Conservation (phyloP, 2,329 filamentous ascomycete species). For the Verticillium nubilum region DNA sequence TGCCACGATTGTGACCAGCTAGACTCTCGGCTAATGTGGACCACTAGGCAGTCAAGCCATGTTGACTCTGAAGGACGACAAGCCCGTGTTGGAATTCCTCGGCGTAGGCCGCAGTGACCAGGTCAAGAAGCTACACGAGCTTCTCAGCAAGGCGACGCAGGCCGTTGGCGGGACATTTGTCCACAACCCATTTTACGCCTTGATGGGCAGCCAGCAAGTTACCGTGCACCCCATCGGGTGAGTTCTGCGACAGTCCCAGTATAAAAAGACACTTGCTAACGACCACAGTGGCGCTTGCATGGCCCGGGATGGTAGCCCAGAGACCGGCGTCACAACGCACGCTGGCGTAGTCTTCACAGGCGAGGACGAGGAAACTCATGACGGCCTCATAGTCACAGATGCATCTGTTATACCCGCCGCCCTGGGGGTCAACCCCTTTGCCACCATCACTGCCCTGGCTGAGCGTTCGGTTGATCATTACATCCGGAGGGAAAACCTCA, state of each 20-base stretch:
- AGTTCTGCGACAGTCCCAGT: constrained; percentile 11
- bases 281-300: constrained; percentile 53
- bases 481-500: constrained; percentile 31
- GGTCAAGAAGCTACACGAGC: constrained; percentile 43
- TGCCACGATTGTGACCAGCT: background rate
- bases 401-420: constrained; percentile 56
- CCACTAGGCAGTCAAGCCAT: constrained; percentile 49
- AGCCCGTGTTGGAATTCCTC: constrained; percentile 53
- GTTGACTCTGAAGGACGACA: constrained; percentile 53
- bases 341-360: constrained; percentile 55
- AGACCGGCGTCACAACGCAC: constrained; percentile 56
- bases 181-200: constrained; percentile 51
- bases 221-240: constrained; percentile 63
- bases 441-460: constrained; percentile 64
- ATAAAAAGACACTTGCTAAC: constrained; percentile 12
- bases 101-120: constrained; percentile 53
- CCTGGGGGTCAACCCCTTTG: constrained; percentile 61
- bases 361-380: constrained; percentile 41
- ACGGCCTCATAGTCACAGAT: constrained; percentile 57
- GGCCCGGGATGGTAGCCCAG: constrained; percentile 51
- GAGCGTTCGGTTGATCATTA: constrained; percentile 55
- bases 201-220: constrained; percentile 51
- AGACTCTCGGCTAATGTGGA: background rate
- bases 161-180: constrained; percentile 56
- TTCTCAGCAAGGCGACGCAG: constrained; percentile 49